These are phyloP conservation scores for Mitragyna speciosa DNA, from an alignment of 257 asterid genomes.

Conservation along the genomic window DNA sequence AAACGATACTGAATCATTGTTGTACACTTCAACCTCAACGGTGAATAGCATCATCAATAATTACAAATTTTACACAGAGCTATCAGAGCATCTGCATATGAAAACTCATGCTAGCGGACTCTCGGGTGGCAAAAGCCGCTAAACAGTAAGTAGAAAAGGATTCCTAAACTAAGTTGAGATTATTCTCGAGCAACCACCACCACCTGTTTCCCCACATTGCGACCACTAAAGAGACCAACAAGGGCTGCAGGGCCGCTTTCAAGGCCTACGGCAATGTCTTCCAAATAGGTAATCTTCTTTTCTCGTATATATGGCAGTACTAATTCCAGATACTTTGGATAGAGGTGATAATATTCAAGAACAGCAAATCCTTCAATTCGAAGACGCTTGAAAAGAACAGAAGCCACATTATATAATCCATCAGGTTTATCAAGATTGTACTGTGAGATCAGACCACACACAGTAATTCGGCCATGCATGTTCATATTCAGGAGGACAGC, in stretches of 20 bases:
- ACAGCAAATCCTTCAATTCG: conserved; percentile 42
- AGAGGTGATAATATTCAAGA: conserved; percentile 25
- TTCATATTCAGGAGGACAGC: too few species aligned
- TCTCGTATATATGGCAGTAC: conserved; percentile 33
- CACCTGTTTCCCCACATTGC: conserved; percentile 49
- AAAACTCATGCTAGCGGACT: too few species aligned
- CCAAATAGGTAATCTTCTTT: conserved; percentile 41
- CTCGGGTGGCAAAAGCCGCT: too few species aligned
- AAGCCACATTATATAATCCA: conserved; percentile 29
- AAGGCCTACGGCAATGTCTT: conserved; percentile 46
- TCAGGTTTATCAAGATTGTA: conserved; percentile 43
- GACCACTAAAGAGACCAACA: conserved; percentile 44
- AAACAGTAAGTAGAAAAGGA: too few species aligned
- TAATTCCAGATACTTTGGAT: conserved; percentile 34
- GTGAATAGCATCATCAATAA: too few species aligned
- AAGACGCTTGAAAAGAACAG: conserved; percentile 20
- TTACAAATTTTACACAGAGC: too few species aligned
- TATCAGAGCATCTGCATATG: too few species aligned
- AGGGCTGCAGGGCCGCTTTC: conserved; percentile 50
- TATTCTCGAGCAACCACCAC: conserved; percentile 37
- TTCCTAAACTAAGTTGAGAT: not conserved
- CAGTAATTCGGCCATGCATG: too few species aligned
- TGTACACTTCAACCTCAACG: too few species aligned
- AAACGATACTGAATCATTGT: too few species aligned
- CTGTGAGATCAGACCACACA: conserved; percentile 36